These are phyloP conservation scores for Phytophthora pluvialis DNA, from an alignment of 352 stramenopile species.

Conservation along the genomic window DNA sequence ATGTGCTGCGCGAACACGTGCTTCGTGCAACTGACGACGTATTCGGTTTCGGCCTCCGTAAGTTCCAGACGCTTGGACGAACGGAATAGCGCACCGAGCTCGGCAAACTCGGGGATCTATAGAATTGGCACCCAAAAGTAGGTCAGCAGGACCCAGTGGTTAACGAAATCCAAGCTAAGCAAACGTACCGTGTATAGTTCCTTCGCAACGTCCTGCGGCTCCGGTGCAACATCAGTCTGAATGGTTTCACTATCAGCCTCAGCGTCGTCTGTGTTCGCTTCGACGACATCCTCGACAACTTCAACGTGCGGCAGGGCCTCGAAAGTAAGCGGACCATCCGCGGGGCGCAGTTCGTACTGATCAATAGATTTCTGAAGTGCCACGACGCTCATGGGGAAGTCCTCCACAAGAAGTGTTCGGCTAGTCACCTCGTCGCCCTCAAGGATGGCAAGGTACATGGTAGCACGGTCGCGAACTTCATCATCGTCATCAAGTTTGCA, in stretches of 20 bases:
- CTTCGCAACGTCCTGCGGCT: conserved; percentile 85
- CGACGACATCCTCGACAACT: conserved; percentile 54
- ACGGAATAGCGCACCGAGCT: conserved; percentile 94
- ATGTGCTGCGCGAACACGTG: conserved; percentile 97
- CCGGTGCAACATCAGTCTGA: conserved; percentile 39
- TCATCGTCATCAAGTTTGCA: conserved; percentile 98
- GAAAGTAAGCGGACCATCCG: conserved; percentile 82
- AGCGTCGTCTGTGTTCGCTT: conserved; percentile 39
- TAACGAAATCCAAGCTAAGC: neutral
- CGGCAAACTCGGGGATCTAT: conserved; percentile 95
- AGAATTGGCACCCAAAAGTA: conserved; percentile 5
- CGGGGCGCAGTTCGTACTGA: conserved; percentile 83
- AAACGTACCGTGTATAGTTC: conserved; percentile 92
- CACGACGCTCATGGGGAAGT: conserved; percentile 78
- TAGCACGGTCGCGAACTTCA: conserved; percentile 95
- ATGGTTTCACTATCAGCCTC: conserved; percentile 39
- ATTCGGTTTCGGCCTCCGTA: conserved; percentile 98
- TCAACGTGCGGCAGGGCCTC: conserved; percentile 86
- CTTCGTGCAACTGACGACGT: conserved; percentile 97
- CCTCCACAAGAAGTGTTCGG: conserved; percentile 65
- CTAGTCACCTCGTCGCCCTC: conserved; percentile 64
- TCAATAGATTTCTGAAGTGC: conserved; percentile 89
- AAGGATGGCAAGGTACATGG: conserved; percentile 87
- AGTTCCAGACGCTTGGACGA: conserved; percentile 91
- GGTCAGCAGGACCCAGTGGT: neutral